A percentile compares a stretch with the other conserved stretches of the same genome.
These are phyloP conservation scores for Amanita pseudoporphyria DNA, from an alignment of 768 basidiomycete species.

Conservation along the genomic window DNA sequence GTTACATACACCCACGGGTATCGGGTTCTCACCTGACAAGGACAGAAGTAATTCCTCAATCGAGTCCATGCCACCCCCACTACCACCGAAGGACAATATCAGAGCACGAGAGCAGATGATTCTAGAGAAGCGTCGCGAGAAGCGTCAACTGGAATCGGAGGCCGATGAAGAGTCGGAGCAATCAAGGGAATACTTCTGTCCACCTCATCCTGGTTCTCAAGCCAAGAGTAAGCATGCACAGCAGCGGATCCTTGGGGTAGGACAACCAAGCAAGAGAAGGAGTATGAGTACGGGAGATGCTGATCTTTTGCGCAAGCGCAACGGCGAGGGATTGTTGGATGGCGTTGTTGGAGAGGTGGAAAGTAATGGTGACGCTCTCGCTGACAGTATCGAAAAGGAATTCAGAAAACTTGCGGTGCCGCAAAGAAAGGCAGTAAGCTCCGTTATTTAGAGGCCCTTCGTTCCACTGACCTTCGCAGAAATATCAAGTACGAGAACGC, in stretches of 20 bases:
- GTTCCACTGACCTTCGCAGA: slow-evolving; percentile 27
- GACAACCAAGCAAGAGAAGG: slow-evolving; percentile 50
- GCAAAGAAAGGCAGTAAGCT: slow-evolving; percentile 34
- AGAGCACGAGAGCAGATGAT: slow-evolving; percentile 57
- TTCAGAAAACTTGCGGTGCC: slow-evolving; percentile 51
- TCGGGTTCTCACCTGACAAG: slow-evolving; percentile 23
- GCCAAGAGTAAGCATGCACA: slow-evolving; percentile 8
- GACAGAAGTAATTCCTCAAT: slow-evolving; percentile 33
- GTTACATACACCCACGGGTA: slow-evolving; percentile 8
- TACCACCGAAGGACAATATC: slow-evolving; percentile 60
- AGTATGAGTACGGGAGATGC: slow-evolving; percentile 78
- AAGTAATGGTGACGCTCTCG: slow-evolving; percentile 48
- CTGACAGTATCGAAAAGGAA: slow-evolving; percentile 67
- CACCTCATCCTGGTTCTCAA: slow-evolving; percentile 10
- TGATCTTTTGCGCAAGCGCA: slow-evolving; percentile 29
- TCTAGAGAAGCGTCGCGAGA: slow-evolving; percentile 57
- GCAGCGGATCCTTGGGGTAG: slow-evolving; percentile 25
- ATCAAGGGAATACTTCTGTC: slow-evolving; percentile 20
- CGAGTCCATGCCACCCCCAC: slow-evolving; percentile 31
- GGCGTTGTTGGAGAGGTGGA: slow-evolving; percentile 21
- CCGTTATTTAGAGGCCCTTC: slow-evolving; percentile 5
- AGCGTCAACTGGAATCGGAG: slow-evolving; percentile 35
- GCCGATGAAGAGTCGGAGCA: slow-evolving; percentile 24
- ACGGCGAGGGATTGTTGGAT: slow-evolving; percentile 29
- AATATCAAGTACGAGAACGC: slow-evolving; percentile 76